These are phyloP conservation scores for Earliella scabrosa DNA, from an alignment of 1,284 basidiomycete species.

Conservation along the genomic window DNA sequence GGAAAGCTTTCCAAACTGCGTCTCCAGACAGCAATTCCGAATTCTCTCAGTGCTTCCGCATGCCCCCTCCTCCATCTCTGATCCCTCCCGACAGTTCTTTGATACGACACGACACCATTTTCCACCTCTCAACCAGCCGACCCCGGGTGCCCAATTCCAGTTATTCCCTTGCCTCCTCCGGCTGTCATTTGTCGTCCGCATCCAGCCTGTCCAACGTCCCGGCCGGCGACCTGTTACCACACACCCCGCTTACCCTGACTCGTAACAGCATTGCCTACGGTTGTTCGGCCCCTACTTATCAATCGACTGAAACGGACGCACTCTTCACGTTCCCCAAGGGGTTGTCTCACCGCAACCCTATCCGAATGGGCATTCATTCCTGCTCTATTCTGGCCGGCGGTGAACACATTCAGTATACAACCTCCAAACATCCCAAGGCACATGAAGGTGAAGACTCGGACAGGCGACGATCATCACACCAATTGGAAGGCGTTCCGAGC, in stretches of 20 bases:
- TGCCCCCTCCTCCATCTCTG: conserved; percentile 23
- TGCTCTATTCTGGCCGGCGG: too few relatives aligned
- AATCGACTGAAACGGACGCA: too few relatives aligned
- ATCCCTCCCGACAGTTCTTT: conserved; percentile 23
- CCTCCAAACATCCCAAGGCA: too few relatives aligned
- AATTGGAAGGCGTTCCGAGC: not conserved
- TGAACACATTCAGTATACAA: too few relatives aligned
- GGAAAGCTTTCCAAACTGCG: conserved; percentile 21
- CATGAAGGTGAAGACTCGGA: not conserved
- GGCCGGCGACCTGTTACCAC: conserved; percentile 6
- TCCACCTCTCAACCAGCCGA: conserved; percentile 4
- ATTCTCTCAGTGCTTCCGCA: conserved; percentile 18
- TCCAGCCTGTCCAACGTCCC: not conserved
- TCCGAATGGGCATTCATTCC: too few relatives aligned
- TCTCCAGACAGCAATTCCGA: conserved; percentile 28
- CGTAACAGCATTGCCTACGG: not conserved
- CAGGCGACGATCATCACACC: not conserved
- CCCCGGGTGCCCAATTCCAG: conserved; percentile 2
- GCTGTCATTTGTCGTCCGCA: not conserved
- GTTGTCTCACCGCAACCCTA: too few relatives aligned
- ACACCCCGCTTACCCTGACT: too few relatives aligned
- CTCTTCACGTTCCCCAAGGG: too few relatives aligned
- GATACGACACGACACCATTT: conserved; percentile 12
- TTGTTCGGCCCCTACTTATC: not conserved
- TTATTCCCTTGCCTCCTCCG: conserved; percentile 4